A percentile compares a stretch with the other conserved stretches of the same genome.
phyloP scores from a whole-genome alignment of 768 basidiomycete genomes.

The Calocybe indica region DNA sequence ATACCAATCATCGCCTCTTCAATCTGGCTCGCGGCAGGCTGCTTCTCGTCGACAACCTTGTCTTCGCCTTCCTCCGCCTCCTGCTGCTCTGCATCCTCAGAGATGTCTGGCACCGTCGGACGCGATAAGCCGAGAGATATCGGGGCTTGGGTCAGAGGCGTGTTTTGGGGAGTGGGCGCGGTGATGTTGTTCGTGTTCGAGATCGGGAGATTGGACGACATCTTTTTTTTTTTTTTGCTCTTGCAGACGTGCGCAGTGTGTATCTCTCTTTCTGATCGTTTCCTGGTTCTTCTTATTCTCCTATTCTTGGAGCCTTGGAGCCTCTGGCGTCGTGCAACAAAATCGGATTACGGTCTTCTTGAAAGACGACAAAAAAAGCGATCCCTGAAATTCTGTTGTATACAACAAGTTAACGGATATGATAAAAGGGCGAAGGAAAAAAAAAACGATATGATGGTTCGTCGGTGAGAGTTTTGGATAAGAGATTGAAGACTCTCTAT shows the following conservation, averaged over 20 bases:
- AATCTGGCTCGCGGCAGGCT: slow-evolving; percentile 24
- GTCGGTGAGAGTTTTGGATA: no score
- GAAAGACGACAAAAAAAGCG: no score
- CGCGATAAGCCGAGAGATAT: slow-evolving; percentile 75
- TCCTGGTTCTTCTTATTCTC: not conserved
- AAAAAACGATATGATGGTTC: no score
- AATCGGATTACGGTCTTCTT: no score
- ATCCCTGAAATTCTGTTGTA: no score
- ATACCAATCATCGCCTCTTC: slow-evolving; percentile 73
- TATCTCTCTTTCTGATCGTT: not conserved
- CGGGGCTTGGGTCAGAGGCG: slow-evolving; percentile 78
- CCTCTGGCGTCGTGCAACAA: no score
- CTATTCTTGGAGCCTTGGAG: not conserved
- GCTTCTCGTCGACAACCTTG: slow-evolving; percentile 13
- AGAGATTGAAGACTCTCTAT: no score
- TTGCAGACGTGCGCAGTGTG: not conserved
- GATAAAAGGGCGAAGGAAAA: no score
- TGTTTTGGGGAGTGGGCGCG: slow-evolving; percentile 95
- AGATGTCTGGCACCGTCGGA: slow-evolving; percentile 84
- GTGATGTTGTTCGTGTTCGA: slow-evolving; percentile 46
- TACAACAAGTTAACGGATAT: no score
- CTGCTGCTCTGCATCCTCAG: slow-evolving; percentile 72
- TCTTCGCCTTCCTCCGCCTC: slow-evolving; percentile 45
- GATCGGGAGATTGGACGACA: slow-evolving; percentile 72
- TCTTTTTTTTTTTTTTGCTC: slow-evolving; percentile 19